A percentile compares a stretch with the other conserved stretches of the same genome.
Conservation (phyloP, 371 early-diverging fungal species). For the Mortierella sp. region DNA sequence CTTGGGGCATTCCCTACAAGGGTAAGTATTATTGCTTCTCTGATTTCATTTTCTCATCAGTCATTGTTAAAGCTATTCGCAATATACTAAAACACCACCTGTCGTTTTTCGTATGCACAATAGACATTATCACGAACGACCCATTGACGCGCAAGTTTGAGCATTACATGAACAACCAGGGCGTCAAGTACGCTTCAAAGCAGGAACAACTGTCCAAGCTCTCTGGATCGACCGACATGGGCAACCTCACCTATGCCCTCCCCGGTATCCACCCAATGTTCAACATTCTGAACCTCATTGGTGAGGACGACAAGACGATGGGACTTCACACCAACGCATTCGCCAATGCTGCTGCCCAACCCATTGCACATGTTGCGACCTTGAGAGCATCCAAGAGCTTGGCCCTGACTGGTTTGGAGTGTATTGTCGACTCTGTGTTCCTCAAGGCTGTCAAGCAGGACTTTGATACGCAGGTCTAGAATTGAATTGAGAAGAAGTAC, state of each 20-base stretch:
- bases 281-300: constrained; percentile 60
- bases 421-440: constrained; percentile 53
- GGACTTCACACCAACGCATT: constrained; percentile 68
- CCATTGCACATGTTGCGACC: constrained; percentile 63
- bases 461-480: constrained; percentile 4
- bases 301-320: constrained; percentile 42
- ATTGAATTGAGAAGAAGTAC: background rate
- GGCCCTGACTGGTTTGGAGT: constrained; percentile 59
- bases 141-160: constrained; percentile 62
- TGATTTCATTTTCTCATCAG: no score
- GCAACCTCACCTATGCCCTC: constrained; percentile 69
- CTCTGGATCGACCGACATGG: constrained; percentile 70
- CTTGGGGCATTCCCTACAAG: constrained; percentile 59
- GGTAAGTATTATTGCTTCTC: constrained; percentile 16
- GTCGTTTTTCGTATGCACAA: background rate
- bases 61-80: background rate
- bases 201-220: constrained; percentile 46
- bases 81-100: no score
- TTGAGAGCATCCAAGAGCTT: constrained; percentile 66
- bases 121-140: constrained; percentile 67
- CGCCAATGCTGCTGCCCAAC: constrained; percentile 59
- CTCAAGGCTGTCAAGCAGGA: constrained; percentile 58
- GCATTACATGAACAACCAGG: constrained; percentile 56
- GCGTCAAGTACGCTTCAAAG: constrained; percentile 35
- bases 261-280: constrained; percentile 71